Percentiles rank a stretch among this genome's conserved stretches.
phyloP scores from a whole-genome alignment of 306 rosid genomes.

The Citrullus amarus region DNA sequence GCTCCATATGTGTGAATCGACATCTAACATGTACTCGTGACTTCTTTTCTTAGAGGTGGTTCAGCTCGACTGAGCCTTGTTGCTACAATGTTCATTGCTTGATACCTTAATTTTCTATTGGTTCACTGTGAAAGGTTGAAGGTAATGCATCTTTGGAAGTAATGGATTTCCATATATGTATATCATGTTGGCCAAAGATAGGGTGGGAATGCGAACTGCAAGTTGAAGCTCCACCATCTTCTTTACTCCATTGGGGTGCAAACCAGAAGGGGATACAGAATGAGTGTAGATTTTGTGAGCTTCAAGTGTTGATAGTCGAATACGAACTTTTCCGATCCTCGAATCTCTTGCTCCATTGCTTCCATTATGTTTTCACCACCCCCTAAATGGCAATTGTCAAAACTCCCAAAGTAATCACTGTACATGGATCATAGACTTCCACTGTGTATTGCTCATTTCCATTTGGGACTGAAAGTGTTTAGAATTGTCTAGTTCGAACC shows the following conservation, averaged over 20 bases:
- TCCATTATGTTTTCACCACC: slow-evolving; percentile 30
- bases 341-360: slow-evolving; percentile 39
- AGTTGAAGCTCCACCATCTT: slow-evolving; percentile 92
- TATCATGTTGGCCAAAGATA: slow-evolving; percentile 63
- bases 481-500: slow-evolving; percentile 88
- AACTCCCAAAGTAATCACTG: slow-evolving; percentile 75
- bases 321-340: slow-evolving; percentile 78
- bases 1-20: slow-evolving; percentile 93
- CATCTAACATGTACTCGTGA: slow-evolving; percentile 87
- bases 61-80: slow-evolving; percentile 72
- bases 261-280: slow-evolving; percentile 70
- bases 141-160: slow-evolving; percentile 93
- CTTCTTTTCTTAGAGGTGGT: slow-evolving; percentile 83
- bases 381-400: slow-evolving; percentile 73
- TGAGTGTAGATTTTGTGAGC: slow-evolving; percentile 62
- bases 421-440: slow-evolving; percentile 93
- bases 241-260: slow-evolving; percentile 77
- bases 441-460: slow-evolving; percentile 98
- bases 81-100: slow-evolving; percentile 86
- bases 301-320: slow-evolving; percentile 79
- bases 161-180: slow-evolving; percentile 72
- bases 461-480: slow-evolving; percentile 58
- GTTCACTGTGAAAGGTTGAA: slow-evolving; percentile 77
- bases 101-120: slow-evolving; percentile 81
- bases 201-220: slow-evolving; percentile 71